phyloP scores from a whole-genome alignment of 2,329 filamentous ascomycete genomes.

The Septoria linicola region DNA sequence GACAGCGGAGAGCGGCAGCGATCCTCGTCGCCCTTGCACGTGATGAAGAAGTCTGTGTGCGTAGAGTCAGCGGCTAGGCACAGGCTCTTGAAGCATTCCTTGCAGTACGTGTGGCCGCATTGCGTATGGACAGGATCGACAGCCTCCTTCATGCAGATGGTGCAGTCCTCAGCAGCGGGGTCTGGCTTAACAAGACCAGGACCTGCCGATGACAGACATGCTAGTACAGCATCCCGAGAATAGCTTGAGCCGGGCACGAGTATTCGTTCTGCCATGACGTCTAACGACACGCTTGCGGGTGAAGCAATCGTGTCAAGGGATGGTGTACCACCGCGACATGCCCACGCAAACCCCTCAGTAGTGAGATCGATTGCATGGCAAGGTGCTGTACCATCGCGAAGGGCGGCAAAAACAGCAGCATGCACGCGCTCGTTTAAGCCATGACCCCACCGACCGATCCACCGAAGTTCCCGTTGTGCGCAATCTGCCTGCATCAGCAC shows the following conservation, averaged over 20 bases:
- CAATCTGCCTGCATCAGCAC: neutral
- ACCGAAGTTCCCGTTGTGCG: neutral
- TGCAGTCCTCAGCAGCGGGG: neutral
- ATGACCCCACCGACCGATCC: no score
- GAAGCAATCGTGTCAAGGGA: neutral
- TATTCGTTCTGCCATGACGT: neutral
- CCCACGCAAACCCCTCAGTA: neutral
- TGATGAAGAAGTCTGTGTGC: neutral
- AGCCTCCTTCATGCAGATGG: neutral
- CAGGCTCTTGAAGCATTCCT: constrained; percentile 1
- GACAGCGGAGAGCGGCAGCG: neutral
- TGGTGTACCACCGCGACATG: neutral
- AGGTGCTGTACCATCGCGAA: neutral
- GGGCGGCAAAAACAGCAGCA: neutral
- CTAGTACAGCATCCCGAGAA: neutral
- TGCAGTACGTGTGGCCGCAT: constrained; percentile 5
- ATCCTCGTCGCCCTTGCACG: neutral
- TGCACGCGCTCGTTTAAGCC: neutral
- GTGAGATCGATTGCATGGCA: neutral
- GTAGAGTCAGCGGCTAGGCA: neutral
- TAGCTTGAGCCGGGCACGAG: neutral
- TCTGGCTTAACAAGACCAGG: neutral
- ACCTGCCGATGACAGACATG: neutral
- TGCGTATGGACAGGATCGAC: neutral
- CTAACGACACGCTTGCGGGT: neutral